Evolutionary conservation across 768 basidiomycete species (phyloP).

Genomic region (Tulasnella sp.): DNA sequence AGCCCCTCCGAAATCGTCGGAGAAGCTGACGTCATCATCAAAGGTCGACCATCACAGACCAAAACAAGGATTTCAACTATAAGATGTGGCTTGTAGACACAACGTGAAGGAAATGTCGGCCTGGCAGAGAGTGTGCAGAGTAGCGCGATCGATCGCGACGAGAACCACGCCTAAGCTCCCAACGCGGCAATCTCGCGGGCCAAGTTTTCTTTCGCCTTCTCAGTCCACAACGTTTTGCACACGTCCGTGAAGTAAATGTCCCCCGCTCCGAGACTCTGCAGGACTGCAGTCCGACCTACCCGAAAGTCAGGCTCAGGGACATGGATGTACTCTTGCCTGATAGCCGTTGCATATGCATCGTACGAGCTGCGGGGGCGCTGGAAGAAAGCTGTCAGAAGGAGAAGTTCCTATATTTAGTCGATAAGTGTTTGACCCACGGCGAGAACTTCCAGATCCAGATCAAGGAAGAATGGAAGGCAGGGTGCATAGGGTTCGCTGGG

Average conservation of each 20-base stretch:
- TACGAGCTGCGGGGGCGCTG: neutral
- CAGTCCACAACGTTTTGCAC: neutral
- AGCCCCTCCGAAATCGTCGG: neutral
- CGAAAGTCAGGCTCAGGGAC: neutral
- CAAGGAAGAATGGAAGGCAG: conserved; percentile 3
- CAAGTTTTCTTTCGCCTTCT: neutral
- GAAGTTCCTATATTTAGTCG: neutral
- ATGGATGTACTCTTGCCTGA: neutral
- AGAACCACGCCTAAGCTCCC: neutral
- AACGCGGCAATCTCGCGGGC: neutral
- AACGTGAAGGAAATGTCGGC: too few species aligned
- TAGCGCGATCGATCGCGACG: neutral
- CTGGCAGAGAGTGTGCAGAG: too few species aligned
- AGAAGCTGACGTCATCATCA: neutral
- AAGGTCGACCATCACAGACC: neutral
- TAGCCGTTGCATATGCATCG: neutral
- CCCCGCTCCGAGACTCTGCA: neutral
- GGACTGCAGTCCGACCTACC: neutral
- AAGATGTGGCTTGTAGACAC: too few species aligned
- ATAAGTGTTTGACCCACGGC: neutral
- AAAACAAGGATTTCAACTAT: neutral
- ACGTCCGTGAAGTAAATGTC: neutral
- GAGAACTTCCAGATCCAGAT: conserved; percentile 7
- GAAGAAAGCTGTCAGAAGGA: neutral
- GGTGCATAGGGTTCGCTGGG: neutral